Base-by-base conservation (phyloP, 1,284 basidiomycete species). In the Ceratobasidium sp. region DNA sequence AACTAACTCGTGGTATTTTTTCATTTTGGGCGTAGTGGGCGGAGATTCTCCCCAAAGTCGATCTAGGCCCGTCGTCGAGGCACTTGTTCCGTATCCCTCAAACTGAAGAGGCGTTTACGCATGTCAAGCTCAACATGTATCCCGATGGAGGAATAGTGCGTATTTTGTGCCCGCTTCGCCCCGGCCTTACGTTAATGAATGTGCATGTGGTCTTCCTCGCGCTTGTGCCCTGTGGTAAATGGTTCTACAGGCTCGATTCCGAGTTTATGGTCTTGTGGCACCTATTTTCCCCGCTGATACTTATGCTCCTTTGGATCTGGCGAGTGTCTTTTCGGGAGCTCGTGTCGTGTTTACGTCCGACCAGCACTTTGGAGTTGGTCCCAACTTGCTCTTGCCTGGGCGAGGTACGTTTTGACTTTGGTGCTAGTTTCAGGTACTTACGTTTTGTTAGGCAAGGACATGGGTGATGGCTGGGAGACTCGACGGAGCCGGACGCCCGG, bases 401-500 rank as follows among this genome's bases (percentile, higher is more conserved):
- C 82, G 96, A 77, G 92, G 91, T 77, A 76, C 76, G 76, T 77
- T 70, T 40, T 29, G 40, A 40, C 25, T 29, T 45, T 3, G 22
- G 4, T 43, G 10, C 22, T 40, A 17, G 17, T 27, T 42, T 42
- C 22, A 52, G 15, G 49, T 60, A 52, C 49, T 45, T 57, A 49
- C 57, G 43, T 69, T 20, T 42, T 56, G 52, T 43, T 60, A 82
- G 81, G 82, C 10, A 89, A 89, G 76, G 92, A 97, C 76, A 99
- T 99, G 95, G 90, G 94, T 17, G 96, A 98, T 77, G 96, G 97
- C 5, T 99, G 96, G 97, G 96, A 99, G 80, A 98, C 96, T 0
- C 93, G 92, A 77, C 86, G 97, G 68, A 95, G 91, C 74, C 84
- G 96, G 58, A 82, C 82, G 49, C 83, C 86, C 65, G 89, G 88